phyloP scores from a whole-genome alignment of 1,284 basidiomycete genomes.

The Leucoagaricus sp. region DNA sequence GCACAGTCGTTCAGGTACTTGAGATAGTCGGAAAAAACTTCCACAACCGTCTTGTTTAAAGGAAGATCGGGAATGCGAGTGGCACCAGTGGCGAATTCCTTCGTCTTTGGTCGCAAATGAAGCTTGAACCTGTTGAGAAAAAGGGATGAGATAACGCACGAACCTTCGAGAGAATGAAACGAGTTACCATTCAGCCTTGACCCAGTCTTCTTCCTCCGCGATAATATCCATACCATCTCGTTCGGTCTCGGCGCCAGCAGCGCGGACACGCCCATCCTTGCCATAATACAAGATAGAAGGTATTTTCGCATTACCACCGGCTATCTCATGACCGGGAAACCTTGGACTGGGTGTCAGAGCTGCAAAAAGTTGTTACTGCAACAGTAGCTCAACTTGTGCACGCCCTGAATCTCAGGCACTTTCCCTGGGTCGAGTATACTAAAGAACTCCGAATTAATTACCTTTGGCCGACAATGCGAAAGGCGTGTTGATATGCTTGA shows the following conservation, averaged over 20 bases:
- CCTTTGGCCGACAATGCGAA: not conserved
- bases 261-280: constrained; percentile 27
- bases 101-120: constrained; percentile 23
- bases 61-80: constrained; percentile 42
- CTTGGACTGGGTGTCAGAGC: constrained; percentile 10
- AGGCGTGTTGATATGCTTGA: not conserved
- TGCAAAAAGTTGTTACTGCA: constrained; percentile 1
- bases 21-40: constrained; percentile 53
- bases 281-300: constrained; percentile 39
- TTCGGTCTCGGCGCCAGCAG: constrained; percentile 34
- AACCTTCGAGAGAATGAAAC: not conserved
- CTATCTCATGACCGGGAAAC: constrained; percentile 15
- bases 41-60: constrained; percentile 34
- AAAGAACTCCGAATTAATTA: not conserved
- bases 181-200: constrained; percentile 31
- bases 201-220: constrained; percentile 31
- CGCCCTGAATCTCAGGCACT: constrained; percentile 18
- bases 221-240: constrained; percentile 26
- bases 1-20: constrained; percentile 47
- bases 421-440: constrained; percentile 19
- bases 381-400: constrained; percentile 18
- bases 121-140: constrained; percentile 24
- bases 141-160: not conserved
- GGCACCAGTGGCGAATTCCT: constrained; percentile 10
- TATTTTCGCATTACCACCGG: constrained; percentile 28